Conservation (phyloP, 495 filamentous ascomycete species). For the Pyrenula massariospora region DNA sequence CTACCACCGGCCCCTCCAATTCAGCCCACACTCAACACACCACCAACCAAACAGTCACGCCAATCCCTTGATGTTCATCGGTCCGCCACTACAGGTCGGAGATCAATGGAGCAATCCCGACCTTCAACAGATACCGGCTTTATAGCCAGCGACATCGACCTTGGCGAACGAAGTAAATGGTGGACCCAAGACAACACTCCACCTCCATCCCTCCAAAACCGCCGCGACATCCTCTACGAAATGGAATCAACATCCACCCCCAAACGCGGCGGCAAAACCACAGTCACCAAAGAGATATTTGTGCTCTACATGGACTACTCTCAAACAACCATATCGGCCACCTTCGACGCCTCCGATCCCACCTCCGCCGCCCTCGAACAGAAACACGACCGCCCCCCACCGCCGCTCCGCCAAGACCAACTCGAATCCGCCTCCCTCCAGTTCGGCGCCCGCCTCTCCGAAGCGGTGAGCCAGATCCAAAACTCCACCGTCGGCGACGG, state of each 20-base stretch:
- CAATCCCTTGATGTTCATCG: constrained; percentile 62
- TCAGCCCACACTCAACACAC: constrained; percentile 26
- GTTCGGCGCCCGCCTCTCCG: constrained; percentile 64
- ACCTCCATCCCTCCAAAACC: constrained; percentile 69
- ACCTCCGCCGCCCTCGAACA: constrained; percentile 66
- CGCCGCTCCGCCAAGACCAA: constrained; percentile 82
- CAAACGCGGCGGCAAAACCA: constrained; percentile 55
- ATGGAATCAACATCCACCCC: constrained; percentile 63
- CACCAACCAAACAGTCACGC: constrained; percentile 37
- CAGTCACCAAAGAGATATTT: constrained; percentile 67
- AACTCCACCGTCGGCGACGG: constrained; percentile 77
- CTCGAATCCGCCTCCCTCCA: constrained; percentile 71
- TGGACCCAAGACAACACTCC: constrained; percentile 64
- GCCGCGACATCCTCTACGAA: constrained; percentile 75
- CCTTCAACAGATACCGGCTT: constrained; percentile 62
- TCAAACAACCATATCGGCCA: constrained; percentile 76
- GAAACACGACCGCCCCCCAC: constrained; percentile 74
- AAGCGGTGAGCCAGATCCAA: constrained; percentile 55
- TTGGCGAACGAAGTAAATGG: constrained; percentile 63
- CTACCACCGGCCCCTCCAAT: constrained; percentile 17
- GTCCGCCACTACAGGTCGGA: constrained; percentile 32
- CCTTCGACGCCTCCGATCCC: constrained; percentile 66
- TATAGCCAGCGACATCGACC: constrained; percentile 79
- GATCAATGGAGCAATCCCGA: constrained; percentile 62
- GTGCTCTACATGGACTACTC: constrained; percentile 91